Conservation (phyloP, 352 stramenopile genomes). For the Paralagenidium karlingii region DNA sequence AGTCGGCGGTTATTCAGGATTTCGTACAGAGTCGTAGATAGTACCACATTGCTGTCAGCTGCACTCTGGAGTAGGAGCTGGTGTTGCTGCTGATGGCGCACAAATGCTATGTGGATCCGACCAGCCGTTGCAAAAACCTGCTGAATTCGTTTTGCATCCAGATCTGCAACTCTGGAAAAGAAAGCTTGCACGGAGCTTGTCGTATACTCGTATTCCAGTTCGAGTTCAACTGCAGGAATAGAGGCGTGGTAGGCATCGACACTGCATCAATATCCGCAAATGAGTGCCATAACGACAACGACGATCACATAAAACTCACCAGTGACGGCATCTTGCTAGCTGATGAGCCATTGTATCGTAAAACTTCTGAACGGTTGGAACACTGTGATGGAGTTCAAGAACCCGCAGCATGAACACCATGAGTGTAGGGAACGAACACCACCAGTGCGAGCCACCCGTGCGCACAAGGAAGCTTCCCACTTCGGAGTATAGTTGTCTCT, state of each 20-base stretch:
- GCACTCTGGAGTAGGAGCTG: too few relatives aligned
- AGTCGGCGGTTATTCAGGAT: conserved; percentile 61
- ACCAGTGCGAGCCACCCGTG: conserved; percentile 50
- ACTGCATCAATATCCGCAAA: conserved; percentile 19
- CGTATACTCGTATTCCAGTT: conserved; percentile 74
- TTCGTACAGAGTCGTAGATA: conserved; percentile 52
- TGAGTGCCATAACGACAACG: background rate
- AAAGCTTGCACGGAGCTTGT: conserved; percentile 52
- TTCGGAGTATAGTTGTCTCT: conserved; percentile 60
- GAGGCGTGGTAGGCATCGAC: conserved; percentile 78
- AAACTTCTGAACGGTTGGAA: conserved; percentile 58
- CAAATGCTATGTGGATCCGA: too few relatives aligned
- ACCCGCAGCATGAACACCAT: conserved; percentile 85
- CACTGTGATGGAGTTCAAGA: conserved; percentile 55
- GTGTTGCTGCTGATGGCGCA: too few relatives aligned
- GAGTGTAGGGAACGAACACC: conserved; percentile 61
- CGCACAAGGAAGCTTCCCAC: conserved; percentile 72
- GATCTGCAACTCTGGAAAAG: conserved; percentile 57
- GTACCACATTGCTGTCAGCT: conserved; percentile 6
- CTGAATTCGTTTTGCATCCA: conserved; percentile 60
- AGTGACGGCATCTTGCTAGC: conserved; percentile 44
- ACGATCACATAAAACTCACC: conserved; percentile 16
- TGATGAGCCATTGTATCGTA: conserved; percentile 64
- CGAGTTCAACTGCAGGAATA: conserved; percentile 49
- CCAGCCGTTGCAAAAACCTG: conserved; percentile 17